phyloP scores from a whole-genome alignment of 768 basidiomycete species.

The Panaeolus cyanescens region DNA sequence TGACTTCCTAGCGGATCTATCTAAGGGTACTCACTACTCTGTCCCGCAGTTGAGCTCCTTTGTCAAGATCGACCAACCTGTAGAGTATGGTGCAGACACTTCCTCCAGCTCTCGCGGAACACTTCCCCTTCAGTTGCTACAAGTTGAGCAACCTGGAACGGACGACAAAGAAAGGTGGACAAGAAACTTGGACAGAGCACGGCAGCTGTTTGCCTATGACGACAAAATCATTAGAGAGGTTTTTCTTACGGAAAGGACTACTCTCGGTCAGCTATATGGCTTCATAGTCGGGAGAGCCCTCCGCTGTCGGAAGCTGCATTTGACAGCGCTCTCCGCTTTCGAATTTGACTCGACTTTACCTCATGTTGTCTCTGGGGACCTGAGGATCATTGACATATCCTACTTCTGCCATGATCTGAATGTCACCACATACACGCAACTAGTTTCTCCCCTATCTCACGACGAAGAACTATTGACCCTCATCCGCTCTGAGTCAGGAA shows the following conservation, averaged over 20 bases:
- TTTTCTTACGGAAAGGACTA: conserved; percentile 69
- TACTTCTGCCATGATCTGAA: conserved; percentile 69
- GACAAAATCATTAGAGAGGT: conserved; percentile 58
- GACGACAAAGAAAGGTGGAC: conserved; percentile 46
- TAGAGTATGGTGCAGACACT: conserved; percentile 55
- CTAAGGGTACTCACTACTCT: conserved; percentile 37
- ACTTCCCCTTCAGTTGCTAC: conserved; percentile 47
- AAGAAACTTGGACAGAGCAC: conserved; percentile 43
- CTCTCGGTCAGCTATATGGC: conserved; percentile 75
- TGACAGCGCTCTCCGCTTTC: conserved; percentile 51
- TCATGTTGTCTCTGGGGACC: conserved; percentile 50
- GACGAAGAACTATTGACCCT: conserved; percentile 58
- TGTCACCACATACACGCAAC: conserved; percentile 61
- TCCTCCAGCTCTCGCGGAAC: conserved; percentile 29
- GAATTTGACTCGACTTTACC: conserved; percentile 37
- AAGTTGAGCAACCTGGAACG: conserved; percentile 43
- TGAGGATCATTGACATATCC: conserved; percentile 59
- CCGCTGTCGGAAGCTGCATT: conserved; percentile 66
- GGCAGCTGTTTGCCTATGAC: conserved; percentile 56
- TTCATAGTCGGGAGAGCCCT: conserved; percentile 68
- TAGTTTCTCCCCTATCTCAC: conserved; percentile 58
- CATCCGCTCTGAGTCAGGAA: conserved; percentile 49
- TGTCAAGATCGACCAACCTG: conserved; percentile 53
- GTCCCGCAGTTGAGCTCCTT: conserved; percentile 35
- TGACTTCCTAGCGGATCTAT: conserved; percentile 57